Percentiles rank a stretch among this genome's conserved stretches.
Conservation (phyloP, 208 protist genomes). For the Crithidia thermophila region DNA sequence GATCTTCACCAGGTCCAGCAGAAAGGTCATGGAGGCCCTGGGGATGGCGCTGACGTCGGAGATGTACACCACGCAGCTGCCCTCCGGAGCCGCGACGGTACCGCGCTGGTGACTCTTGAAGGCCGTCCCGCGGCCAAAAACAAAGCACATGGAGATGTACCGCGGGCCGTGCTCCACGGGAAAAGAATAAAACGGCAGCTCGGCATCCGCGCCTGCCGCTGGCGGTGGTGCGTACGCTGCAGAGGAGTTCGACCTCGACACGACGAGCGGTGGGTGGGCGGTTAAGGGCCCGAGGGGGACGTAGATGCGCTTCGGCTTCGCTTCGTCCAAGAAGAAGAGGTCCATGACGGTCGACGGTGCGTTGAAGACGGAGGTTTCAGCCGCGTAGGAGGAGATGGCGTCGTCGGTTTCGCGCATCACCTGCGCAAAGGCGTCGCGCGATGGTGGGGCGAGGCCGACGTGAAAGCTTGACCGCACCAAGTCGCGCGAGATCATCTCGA, state of each 20-base stretch:
- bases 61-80: constrained; percentile 82
- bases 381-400: constrained; percentile 11
- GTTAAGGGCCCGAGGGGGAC: constrained; percentile 32
- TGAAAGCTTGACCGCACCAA: constrained; percentile 31
- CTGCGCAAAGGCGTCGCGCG: constrained; percentile 10
- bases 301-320: constrained; percentile 46
- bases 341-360: constrained; percentile 37
- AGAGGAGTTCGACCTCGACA: not conserved
- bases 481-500: constrained; percentile 53
- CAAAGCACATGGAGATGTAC: constrained; percentile 86
- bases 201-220: not conserved
- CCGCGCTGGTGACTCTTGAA: constrained; percentile 50
- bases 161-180: constrained; percentile 76
- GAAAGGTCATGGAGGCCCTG: constrained; percentile 53
- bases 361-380: constrained; percentile 11
- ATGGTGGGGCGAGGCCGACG: constrained; percentile 26
- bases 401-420: not conserved
- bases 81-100: not conserved
- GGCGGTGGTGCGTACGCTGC: not conserved
- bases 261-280: not conserved
- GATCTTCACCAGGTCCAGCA: constrained; percentile 77
- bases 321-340: constrained; percentile 46
- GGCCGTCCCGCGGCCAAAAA: constrained; percentile 71
- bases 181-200: constrained; percentile 67
- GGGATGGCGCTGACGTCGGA: constrained; percentile 77